A percentile compares a stretch with the other conserved stretches of the same genome.
Conservation (phyloP, 2,329 filamentous ascomycete genomes). For the Alternaria sp. region DNA sequence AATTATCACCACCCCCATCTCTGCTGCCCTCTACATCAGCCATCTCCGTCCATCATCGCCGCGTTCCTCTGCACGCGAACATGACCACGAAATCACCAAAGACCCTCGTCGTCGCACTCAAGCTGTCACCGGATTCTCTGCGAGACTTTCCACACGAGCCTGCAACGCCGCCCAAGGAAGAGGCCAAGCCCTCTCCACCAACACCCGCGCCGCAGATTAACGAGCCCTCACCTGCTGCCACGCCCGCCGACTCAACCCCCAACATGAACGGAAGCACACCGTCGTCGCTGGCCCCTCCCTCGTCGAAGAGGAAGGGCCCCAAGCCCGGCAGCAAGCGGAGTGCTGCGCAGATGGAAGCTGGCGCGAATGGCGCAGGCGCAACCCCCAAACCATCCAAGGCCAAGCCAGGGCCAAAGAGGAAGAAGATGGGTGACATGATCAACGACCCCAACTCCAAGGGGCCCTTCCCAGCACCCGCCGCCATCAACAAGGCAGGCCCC, state of each 20-base stretch:
- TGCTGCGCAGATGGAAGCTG: slow-evolving; percentile 62
- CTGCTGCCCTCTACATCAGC: slow-evolving; percentile 17
- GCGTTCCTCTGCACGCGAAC: slow-evolving; percentile 30
- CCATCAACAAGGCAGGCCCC: slow-evolving; percentile 84
- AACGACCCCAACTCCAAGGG: slow-evolving; percentile 50
- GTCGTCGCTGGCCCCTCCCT: slow-evolving; percentile 53
- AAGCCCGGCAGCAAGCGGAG: slow-evolving; percentile 69
- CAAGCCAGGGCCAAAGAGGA: slow-evolving; percentile 95
- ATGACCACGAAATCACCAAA: slow-evolving; percentile 45
- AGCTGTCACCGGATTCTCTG: slow-evolving; percentile 40
- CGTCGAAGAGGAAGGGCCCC: slow-evolving; percentile 75
- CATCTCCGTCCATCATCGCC: slow-evolving; percentile 30
- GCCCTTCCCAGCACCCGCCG: slow-evolving; percentile 51
- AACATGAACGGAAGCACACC: slow-evolving; percentile 43
- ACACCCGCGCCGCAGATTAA: slow-evolving; percentile 45
- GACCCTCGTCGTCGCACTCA: slow-evolving; percentile 43
- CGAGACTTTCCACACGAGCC: slow-evolving; percentile 37
- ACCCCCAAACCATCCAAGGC: slow-evolving; percentile 71
- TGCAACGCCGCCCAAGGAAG: slow-evolving; percentile 30
- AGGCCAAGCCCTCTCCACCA: slow-evolving; percentile 49
- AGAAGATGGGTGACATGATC: slow-evolving; percentile 72
- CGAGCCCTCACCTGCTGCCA: slow-evolving; percentile 46
- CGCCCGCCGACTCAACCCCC: slow-evolving; percentile 52
- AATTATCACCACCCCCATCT: slow-evolving; percentile 8
- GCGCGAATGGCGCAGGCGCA: slow-evolving; percentile 11